phyloP scores from a whole-genome alignment of 1,284 basidiomycete genomes.

The Puccinia hordei region DNA sequence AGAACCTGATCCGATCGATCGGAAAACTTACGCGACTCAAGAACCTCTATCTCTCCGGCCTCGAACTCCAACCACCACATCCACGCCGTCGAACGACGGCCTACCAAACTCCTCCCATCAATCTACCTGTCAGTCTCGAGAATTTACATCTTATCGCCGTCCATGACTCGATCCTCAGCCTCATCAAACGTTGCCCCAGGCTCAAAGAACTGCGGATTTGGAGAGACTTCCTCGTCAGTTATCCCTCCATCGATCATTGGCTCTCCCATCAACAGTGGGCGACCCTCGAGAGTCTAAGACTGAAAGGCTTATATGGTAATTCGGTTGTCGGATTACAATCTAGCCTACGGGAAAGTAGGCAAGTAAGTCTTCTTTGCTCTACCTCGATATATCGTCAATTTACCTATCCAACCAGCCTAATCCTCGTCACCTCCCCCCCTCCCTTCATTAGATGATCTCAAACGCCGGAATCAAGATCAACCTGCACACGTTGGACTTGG shows the following conservation, averaged over 20 bases:
- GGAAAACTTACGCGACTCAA: neutral
- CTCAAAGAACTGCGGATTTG: constrained; percentile 26
- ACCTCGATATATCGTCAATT: neutral
- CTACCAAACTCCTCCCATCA: neutral
- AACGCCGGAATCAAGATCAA: neutral
- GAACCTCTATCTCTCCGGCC: constrained; percentile 18
- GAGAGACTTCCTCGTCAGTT: constrained; percentile 28
- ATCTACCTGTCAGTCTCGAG: neutral
- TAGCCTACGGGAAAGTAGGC: constrained; percentile 22
- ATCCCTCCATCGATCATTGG: constrained; percentile 12
- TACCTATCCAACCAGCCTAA: too few relatives aligned
- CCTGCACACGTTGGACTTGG: constrained; percentile 14
- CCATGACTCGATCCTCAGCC: constrained; percentile 17
- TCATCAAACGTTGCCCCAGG: constrained; percentile 8
- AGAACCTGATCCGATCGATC: neutral
- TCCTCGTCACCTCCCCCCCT: too few relatives aligned
- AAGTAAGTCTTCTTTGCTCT: constrained; percentile 2
- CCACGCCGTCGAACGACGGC: neutral
- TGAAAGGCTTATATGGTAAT: constrained; percentile 34
- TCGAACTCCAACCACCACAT: constrained; percentile 4
- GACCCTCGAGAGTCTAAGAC: neutral
- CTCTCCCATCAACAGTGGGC: neutral
- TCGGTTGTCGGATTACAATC: constrained; percentile 18
- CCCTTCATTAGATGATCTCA: neutral
- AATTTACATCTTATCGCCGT: constrained; percentile 24